Evolutionary conservation across 345 rosid species (phyloP).

Genomic region (thale cress (Arabidopsis thaliana)): DNA sequence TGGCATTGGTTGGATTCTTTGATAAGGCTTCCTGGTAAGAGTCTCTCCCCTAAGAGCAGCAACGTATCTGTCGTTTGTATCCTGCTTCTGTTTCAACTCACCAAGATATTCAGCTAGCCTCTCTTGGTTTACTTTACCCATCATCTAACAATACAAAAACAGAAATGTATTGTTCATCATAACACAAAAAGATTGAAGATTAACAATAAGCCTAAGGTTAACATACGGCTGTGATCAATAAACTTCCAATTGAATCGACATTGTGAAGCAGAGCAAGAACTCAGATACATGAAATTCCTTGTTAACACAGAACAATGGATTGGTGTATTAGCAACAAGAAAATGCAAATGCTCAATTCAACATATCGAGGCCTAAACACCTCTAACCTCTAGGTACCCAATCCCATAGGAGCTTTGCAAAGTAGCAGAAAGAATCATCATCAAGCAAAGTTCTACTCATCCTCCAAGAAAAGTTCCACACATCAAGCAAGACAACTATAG

Average conservation of each 20-base stretch:
- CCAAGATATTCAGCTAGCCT: constrained; percentile 90
- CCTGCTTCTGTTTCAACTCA: constrained; percentile 86
- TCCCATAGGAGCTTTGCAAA: constrained; percentile 4
- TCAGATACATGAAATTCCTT: constrained; percentile 21
- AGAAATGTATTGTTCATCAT: too few species aligned
- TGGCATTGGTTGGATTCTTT: constrained; percentile 74
- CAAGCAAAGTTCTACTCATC: not conserved
- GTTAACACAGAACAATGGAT: constrained; percentile 11
- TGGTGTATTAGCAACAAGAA: constrained; percentile 9
- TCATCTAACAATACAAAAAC: constrained; percentile 54
- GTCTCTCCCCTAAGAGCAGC: constrained; percentile 93
- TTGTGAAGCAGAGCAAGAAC: constrained; percentile 22
- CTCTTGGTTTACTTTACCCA: constrained; percentile 89
- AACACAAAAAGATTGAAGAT: too few species aligned
- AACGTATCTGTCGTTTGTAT: constrained; percentile 88
- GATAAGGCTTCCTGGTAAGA: constrained; percentile 81
- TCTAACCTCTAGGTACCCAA: not conserved
- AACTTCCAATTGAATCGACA: constrained; percentile 3
- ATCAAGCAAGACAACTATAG: constrained; percentile 8
- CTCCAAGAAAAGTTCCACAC: not conserved
- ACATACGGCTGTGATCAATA: not conserved
- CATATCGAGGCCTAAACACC: constrained; percentile 4
- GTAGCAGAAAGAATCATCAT: constrained; percentile 18
- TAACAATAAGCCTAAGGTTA: not conserved
- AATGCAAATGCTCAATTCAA: not conserved